Percentiles rank a stretch among this genome's conserved stretches.
phyloP scores from a whole-genome alignment of 192 early-diverging fungal genomes.

The Coemansia sp. region DNA sequence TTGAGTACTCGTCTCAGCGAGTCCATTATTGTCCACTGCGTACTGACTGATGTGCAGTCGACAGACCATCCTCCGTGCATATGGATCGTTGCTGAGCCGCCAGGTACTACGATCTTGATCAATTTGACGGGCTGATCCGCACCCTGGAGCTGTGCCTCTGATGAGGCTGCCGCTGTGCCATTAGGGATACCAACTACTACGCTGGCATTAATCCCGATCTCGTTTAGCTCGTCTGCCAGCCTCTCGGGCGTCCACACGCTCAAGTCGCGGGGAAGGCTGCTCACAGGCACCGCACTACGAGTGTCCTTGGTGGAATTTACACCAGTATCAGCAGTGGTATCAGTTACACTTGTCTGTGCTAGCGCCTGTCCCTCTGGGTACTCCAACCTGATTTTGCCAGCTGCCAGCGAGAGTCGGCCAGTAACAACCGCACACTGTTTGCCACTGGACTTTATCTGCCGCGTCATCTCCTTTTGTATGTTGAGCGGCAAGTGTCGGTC shows the following conservation, averaged over 20 bases:
- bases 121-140: background rate
- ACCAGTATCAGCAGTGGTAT: background rate
- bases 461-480: slow-evolving; percentile 48
- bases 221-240: slow-evolving; percentile 45
- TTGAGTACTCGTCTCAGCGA: slow-evolving; percentile 43
- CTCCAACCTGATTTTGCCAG: slow-evolving; percentile 46
- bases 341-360: background rate
- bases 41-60: slow-evolving; percentile 45
- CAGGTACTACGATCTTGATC: slow-evolving; percentile 33
- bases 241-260: slow-evolving; percentile 39
- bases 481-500: slow-evolving; percentile 52
- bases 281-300: background rate
- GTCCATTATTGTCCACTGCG: slow-evolving; percentile 48
- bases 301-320: background rate
- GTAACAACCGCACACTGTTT: slow-evolving; percentile 48
- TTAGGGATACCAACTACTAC: slow-evolving; percentile 2
- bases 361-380: background rate
- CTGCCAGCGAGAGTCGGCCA: slow-evolving; percentile 33
- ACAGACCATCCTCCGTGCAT: slow-evolving; percentile 44
- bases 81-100: slow-evolving; percentile 43
- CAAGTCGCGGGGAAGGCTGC: slow-evolving; percentile 1
- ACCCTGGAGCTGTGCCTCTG: background rate
- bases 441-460: slow-evolving; percentile 28
- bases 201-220: slow-evolving; percentile 38
- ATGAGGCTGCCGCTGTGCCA: background rate